Conservation (phyloP, 768 basidiomycete genomes). For the Leccinellum rugosiceps region DNA sequence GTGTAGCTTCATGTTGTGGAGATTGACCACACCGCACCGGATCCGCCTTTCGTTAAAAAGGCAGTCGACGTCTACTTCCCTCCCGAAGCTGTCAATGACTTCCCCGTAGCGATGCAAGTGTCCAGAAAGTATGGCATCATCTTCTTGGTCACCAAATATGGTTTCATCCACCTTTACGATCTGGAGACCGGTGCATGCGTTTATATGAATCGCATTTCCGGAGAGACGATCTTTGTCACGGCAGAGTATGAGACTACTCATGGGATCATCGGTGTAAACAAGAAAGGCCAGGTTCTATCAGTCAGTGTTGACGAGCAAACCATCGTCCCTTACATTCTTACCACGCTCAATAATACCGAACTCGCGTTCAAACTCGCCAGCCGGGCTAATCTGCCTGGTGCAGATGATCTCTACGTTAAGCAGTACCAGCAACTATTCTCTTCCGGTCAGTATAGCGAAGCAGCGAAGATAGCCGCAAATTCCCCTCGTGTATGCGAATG, state of each 20-base stretch:
- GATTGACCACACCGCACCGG: conserved; percentile 92
- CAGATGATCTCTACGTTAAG: conserved; percentile 92
- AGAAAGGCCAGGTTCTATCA: conserved; percentile 97
- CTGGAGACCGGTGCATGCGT: conserved; percentile 95
- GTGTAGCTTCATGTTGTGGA: conserved; percentile 93
- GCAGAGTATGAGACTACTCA: conserved; percentile 91
- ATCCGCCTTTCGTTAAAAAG: conserved; percentile 94
- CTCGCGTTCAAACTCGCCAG: conserved; percentile 98
- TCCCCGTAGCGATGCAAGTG: conserved; percentile 99
- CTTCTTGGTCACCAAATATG: conserved; percentile 97
- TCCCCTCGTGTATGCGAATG: conserved; percentile 74
- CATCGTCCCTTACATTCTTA: conserved; percentile 91
- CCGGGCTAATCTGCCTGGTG: conserved; percentile 93
- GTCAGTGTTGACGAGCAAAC: conserved; percentile 97
- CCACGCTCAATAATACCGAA: conserved; percentile 93
- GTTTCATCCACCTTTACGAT: conserved; percentile 99
- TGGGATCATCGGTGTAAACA: conserved; percentile 99
- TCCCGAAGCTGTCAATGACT: conserved; percentile 95
- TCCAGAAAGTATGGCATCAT: conserved; percentile 96
- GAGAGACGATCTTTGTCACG: conserved; percentile 98
- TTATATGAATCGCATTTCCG: conserved; percentile 99
- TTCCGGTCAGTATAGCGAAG: conserved; percentile 85
- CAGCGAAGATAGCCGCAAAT: conserved; percentile 96
- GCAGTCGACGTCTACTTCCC: conserved; percentile 99
- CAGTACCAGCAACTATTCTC: conserved; percentile 93